Evolutionary conservation across 2,329 filamentous ascomycete genomes (phyloP).

Genomic region (Colletotrichum sp.): DNA sequence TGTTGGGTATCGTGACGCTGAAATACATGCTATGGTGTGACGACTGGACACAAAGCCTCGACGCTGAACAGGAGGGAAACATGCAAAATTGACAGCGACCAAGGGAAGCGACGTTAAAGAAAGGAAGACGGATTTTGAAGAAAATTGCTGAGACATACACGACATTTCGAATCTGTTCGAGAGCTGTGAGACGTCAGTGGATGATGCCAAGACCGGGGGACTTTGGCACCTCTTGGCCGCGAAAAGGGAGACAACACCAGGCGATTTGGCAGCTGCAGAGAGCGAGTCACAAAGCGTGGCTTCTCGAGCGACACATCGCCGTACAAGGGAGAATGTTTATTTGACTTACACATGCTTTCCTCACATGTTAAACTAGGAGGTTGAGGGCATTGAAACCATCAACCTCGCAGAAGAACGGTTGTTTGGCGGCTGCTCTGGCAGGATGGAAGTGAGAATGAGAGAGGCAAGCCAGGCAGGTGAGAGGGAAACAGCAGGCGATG

Average conservation of each 20-base stretch:
- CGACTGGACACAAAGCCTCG: neutral
- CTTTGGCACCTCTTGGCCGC: conserved; percentile 29
- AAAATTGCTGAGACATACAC: conserved; percentile 42
- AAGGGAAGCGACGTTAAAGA: neutral
- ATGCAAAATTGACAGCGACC: neutral
- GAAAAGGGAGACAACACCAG: neutral
- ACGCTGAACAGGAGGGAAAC: conserved; percentile 9
- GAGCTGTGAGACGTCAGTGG: conserved; percentile 46
- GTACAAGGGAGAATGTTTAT: neutral
- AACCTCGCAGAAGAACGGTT: conserved; percentile 2
- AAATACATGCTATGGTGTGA: neutral
- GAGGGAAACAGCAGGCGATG: neutral
- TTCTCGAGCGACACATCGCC: neutral
- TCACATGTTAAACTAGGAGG: conserved; percentile 40
- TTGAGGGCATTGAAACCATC: conserved; percentile 21
- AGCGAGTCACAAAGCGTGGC: neutral
- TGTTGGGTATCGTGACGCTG: neutral
- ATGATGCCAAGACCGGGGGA: conserved; percentile 36
- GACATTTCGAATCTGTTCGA: conserved; percentile 55
- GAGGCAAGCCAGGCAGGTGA: neutral
- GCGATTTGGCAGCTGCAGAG: neutral
- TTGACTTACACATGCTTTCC: conserved; percentile 47
- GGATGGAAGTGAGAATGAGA: neutral
- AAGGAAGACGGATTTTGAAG: neutral
- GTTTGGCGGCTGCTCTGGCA: neutral